A percentile compares a stretch with the other conserved stretches of the same genome.
Evolutionary conservation across 1,284 basidiomycete genomes (phyloP).

Genomic region (Xanthoconium separans): DNA sequence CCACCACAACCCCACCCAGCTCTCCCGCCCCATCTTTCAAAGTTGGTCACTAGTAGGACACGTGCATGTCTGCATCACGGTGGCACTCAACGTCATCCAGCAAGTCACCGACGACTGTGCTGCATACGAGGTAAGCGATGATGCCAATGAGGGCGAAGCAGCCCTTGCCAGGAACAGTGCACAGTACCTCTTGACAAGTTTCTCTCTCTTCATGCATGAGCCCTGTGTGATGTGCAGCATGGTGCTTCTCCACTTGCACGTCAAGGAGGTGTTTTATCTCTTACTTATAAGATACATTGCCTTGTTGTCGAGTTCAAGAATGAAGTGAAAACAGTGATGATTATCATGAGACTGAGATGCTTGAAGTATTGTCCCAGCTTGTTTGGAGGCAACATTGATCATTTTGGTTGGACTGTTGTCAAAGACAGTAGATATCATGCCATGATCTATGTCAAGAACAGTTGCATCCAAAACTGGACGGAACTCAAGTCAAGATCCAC

Average conservation of each 20-base stretch:
- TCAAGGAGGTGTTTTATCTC: slow-evolving; percentile 80
- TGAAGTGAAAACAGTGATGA: no score
- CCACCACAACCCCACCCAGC: slow-evolving; percentile 41
- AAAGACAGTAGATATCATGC: no score
- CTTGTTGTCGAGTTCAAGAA: no score
- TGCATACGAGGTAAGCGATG: neutral
- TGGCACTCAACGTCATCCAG: slow-evolving; percentile 76
- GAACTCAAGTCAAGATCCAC: no score
- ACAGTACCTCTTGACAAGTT: slow-evolving; percentile 83
- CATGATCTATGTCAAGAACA: no score
- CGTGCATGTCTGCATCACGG: slow-evolving; percentile 65
- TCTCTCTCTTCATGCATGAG: slow-evolving; percentile 86
- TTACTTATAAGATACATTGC: no score
- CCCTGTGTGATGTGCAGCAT: slow-evolving; percentile 96
- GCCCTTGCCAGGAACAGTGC: slow-evolving; percentile 55
- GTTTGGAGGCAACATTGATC: no score
- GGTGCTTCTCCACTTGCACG: slow-evolving; percentile 88
- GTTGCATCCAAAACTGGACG: no score
- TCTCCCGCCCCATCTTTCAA: slow-evolving; percentile 48
- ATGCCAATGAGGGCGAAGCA: no score
- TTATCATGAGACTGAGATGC: no score
- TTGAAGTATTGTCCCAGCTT: no score
- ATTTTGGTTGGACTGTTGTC: no score
- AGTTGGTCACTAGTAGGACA: slow-evolving; percentile 77
- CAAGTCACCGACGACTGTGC: slow-evolving; percentile 58